Evolutionary conservation across 2,329 filamentous ascomycete genomes (phyloP), one percentile per base, ranked within the genome.

Genomic region (Trichoderma lentiforme): DNA sequence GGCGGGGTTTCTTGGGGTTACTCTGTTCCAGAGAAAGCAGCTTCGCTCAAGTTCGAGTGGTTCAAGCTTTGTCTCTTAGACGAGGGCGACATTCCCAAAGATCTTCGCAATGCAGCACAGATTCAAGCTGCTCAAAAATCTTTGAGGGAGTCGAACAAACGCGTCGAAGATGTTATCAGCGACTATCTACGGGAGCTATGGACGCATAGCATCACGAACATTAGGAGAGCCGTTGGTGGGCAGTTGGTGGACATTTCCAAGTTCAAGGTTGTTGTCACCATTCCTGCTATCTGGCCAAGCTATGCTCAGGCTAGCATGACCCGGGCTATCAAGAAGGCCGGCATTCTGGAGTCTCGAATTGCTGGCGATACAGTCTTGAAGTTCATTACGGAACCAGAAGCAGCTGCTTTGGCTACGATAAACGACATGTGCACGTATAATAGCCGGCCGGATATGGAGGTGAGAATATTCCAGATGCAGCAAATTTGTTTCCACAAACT

Each of bases 201-300:
- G 82, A 36, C 73, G 0, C 79, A 82, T 32, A 72, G 72, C 6
- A 68, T 78, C 0, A 67, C 76, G 1, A 73, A 72, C 5, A 82
- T 85, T 18, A 66, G 61, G 9, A 60, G 72, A n/a, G 73, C 77
- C 0, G 47, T 76, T 6, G 80, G 80, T 0, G 26, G 71, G 0
- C 58, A 72, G 0, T 71, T 80, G 1, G 57, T 81, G 0, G 73
- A 76, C 0, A 61, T 71, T 15, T 73, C 76, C 6, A 76, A 26
- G 0, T 78, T 85, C n/a, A 77, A 82, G 18, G 74, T 86, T 4
- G 78, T 85, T 2, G 73, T 83, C 2, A 86, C 84, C 0, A 32
- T 86, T 0, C 84, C 84, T 1, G 84, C 84, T 0, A 85, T 86
- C 12, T 86, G 84, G 84, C 81, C 82, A 0, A 74, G 78, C 0